A percentile compares a stretch with the other conserved stretches of the same genome.
phyloP scores from a whole-genome alignment of 2,329 filamentous ascomycete genomes.

The Epichloe typhina region DNA sequence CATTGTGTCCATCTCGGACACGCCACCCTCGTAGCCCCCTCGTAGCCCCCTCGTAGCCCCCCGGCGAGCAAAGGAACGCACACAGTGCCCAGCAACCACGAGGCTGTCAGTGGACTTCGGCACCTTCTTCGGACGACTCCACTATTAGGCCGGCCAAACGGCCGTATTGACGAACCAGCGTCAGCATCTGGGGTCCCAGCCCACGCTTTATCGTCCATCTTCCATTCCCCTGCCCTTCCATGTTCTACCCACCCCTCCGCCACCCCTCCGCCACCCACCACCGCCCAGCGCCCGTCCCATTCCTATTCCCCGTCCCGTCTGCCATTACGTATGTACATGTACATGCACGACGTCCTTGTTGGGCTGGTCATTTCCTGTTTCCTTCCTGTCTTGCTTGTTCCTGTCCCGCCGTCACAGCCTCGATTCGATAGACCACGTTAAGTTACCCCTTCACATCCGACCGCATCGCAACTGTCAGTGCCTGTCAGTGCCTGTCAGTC shows the following conservation, averaged over 20 bases:
- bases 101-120: neutral
- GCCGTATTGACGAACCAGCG: slow-evolving; percentile 33
- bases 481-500: neutral
- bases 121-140: slow-evolving; percentile 22
- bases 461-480: neutral
- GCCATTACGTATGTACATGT: neutral
- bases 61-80: neutral
- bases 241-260: slow-evolving; percentile 2
- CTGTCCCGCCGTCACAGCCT: neutral
- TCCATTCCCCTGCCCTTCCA: slow-evolving; percentile 11
- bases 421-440: neutral
- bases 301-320: neutral
- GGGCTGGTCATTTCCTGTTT: neutral
- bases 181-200: slow-evolving; percentile 1
- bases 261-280: neutral
- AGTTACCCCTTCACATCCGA: neutral
- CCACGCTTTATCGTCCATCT: slow-evolving; percentile 2
- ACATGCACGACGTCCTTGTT: neutral
- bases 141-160: slow-evolving; percentile 47
- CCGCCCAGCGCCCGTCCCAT: neutral
- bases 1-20: neutral
- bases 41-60: no score
- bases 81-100: neutral
- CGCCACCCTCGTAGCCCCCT: neutral
- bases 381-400: neutral